These are phyloP conservation scores for Paraphoma chrysanthemicola DNA, from an alignment of 2,329 filamentous ascomycete species.

Conservation along the genomic window DNA sequence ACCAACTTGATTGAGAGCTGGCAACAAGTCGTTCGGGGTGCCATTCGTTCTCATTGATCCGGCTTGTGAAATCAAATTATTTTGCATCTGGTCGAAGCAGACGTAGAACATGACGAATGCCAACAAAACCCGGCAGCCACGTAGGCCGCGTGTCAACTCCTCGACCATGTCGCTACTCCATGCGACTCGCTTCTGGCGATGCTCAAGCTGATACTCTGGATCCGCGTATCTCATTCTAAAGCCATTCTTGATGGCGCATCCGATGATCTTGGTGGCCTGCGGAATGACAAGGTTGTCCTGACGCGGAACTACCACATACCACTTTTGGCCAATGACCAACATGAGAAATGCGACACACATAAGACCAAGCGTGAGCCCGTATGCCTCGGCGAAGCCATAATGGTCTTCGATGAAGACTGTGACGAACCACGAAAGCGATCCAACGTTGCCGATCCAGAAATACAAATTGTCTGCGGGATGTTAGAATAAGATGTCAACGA, in stretches of 20 bases:
- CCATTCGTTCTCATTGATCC: conserved; percentile 41
- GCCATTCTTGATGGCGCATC: conserved; percentile 33
- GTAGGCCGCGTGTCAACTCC: conserved; percentile 38
- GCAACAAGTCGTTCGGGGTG: conserved; percentile 47
- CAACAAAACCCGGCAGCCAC: conserved; percentile 42
- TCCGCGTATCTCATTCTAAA: conserved; percentile 35
- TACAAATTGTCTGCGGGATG: conserved; percentile 35
- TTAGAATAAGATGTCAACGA: background rate
- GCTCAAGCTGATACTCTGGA: conserved; percentile 32
- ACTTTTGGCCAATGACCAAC: conserved; percentile 48
- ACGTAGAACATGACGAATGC: conserved; percentile 46
- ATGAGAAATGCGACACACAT: conserved; percentile 68
- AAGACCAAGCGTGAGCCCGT: conserved; percentile 66
- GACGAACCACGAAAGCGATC: conserved; percentile 68
- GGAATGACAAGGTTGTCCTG: conserved; percentile 29
- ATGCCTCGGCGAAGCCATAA: conserved; percentile 72
- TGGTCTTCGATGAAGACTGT: conserved; percentile 73
- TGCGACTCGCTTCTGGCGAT: conserved; percentile 25
- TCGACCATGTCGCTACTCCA: conserved; percentile 36
- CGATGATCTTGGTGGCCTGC: conserved; percentile 31
- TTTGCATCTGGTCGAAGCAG: conserved; percentile 50
- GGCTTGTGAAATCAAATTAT: conserved; percentile 48
- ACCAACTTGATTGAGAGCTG: conserved; percentile 38
- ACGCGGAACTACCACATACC: conserved; percentile 29
- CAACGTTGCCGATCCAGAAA: conserved; percentile 64